phyloP scores from a whole-genome alignment of 2,329 filamentous ascomycete genomes.

The Penicillium sp. region DNA sequence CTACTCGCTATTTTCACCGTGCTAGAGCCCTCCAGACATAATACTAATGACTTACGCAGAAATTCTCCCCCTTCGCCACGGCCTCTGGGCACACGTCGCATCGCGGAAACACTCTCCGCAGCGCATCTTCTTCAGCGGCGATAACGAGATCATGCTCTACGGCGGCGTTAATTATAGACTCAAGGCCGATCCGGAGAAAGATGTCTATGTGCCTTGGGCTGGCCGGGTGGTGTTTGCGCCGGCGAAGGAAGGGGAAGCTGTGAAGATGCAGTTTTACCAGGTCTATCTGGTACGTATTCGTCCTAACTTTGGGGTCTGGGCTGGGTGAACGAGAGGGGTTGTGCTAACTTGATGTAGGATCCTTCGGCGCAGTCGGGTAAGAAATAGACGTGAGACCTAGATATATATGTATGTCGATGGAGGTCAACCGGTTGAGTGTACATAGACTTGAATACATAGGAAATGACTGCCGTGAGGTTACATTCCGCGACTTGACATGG shows the following conservation, averaged over 20 bases:
- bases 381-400: constrained; percentile 21
- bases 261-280: constrained; percentile 42
- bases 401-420: background rate
- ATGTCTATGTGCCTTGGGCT: constrained; percentile 39
- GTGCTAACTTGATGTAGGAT: constrained; percentile 26
- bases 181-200: constrained; percentile 27
- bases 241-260: constrained; percentile 16
- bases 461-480: background rate
- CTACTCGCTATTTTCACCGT: background rate
- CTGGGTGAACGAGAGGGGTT: background rate
- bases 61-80: constrained; percentile 34
- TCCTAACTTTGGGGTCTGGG: background rate
- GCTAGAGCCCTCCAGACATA: background rate
- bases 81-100: constrained; percentile 38
- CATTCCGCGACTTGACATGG: background rate
- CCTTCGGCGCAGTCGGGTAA: constrained; percentile 35
- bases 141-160: constrained; percentile 39
- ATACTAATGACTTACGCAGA: constrained; percentile 18
- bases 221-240: constrained; percentile 36
- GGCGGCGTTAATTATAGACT: constrained; percentile 37
- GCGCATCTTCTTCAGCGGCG: constrained; percentile 33
- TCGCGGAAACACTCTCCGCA: constrained; percentile 32
- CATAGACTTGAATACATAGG: constrained; percentile 1
- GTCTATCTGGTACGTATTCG: constrained; percentile 38
- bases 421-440: background rate